Conservation (phyloP, 768 basidiomycete genomes). For the Artomyces pyxidatus region DNA sequence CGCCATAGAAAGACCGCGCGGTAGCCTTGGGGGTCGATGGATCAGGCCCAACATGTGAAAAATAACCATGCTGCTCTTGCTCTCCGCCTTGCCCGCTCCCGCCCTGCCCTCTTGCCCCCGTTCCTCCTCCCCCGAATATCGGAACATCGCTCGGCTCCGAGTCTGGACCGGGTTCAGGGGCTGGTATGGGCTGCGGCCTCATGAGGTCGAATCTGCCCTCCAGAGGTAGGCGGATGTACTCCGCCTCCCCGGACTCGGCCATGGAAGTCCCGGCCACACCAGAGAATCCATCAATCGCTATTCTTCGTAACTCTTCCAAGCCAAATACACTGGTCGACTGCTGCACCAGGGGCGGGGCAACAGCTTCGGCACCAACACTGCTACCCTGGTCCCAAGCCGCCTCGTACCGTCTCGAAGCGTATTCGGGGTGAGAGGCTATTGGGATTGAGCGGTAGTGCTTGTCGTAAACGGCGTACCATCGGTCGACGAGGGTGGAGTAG, state of each 20-base stretch:
- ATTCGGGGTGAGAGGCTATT: constrained; percentile 34
- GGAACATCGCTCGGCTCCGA: background rate
- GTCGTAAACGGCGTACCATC: constrained; percentile 91
- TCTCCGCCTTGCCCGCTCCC: background rate
- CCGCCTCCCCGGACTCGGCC: constrained; percentile 42
- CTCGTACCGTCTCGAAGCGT: constrained; percentile 59
- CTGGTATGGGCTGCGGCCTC: constrained; percentile 35
- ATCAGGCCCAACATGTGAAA: background rate
- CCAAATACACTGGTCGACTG: constrained; percentile 2
- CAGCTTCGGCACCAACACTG: constrained; percentile 33
- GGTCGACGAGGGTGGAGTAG: constrained; percentile 76
- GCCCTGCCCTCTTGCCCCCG: background rate
- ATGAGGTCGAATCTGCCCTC: constrained; percentile 87
- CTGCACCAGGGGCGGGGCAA: constrained; percentile 4
- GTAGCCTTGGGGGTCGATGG: background rate
- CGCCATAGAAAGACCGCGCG: background rate
- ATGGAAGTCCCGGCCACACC: constrained; percentile 17
- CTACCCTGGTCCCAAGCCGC: constrained; percentile 65
- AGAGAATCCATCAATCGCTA: constrained; percentile 51
- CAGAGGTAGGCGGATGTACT: constrained; percentile 75
- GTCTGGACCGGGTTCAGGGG: constrained; percentile 4
- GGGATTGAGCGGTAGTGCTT: constrained; percentile 65
- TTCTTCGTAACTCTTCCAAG: constrained; percentile 38
- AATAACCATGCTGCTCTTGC: background rate
- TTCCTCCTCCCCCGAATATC: background rate